Conservation (phyloP, 2,329 filamentous ascomycete genomes). For the Ceratocystis ficicola region DNA sequence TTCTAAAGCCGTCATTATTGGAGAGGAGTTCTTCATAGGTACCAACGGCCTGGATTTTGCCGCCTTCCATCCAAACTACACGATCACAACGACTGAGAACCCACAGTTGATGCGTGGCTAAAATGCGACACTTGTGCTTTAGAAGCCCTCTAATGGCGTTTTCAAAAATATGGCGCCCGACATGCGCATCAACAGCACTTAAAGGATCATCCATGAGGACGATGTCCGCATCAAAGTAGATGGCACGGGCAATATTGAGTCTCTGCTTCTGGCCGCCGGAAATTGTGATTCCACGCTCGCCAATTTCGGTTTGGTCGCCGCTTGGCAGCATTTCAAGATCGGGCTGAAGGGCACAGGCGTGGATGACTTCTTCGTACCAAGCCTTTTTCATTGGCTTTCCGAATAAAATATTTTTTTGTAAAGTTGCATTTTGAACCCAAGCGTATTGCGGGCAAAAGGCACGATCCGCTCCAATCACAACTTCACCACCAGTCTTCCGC, state of each 20-base stretch:
- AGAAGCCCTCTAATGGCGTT: conserved; percentile 83
- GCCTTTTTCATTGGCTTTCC: conserved; percentile 61
- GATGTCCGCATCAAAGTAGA: conserved; percentile 57
- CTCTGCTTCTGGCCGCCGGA: conserved; percentile 93
- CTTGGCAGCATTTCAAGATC: conserved; percentile 90
- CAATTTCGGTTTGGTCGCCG: conserved; percentile 83
- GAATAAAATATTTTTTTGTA: conserved; percentile 83
- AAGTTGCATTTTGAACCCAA: conserved; percentile 89
- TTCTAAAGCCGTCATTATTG: conserved; percentile 63
- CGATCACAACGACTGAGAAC: conserved; percentile 82
- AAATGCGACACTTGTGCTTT: conserved; percentile 75
- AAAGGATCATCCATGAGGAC: conserved; percentile 59
- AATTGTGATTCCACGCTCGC: conserved; percentile 87
- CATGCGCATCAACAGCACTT: conserved; percentile 57
- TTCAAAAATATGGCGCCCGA: conserved; percentile 72
- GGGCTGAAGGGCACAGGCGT: conserved; percentile 71
- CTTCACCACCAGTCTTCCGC: conserved; percentile 64
- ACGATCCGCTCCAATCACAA: conserved; percentile 64
- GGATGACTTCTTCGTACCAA: conserved; percentile 78
- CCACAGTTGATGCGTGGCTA: conserved; percentile 92
- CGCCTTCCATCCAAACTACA: conserved; percentile 85
- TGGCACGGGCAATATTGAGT: conserved; percentile 78
- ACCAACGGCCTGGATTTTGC: conserved; percentile 70
- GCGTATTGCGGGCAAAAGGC: conserved; percentile 94
- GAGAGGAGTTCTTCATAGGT: conserved; percentile 83